Evolutionary conservation across 352 stramenopile species (phyloP).

Genomic region (Thalassiosira exigua): DNA sequence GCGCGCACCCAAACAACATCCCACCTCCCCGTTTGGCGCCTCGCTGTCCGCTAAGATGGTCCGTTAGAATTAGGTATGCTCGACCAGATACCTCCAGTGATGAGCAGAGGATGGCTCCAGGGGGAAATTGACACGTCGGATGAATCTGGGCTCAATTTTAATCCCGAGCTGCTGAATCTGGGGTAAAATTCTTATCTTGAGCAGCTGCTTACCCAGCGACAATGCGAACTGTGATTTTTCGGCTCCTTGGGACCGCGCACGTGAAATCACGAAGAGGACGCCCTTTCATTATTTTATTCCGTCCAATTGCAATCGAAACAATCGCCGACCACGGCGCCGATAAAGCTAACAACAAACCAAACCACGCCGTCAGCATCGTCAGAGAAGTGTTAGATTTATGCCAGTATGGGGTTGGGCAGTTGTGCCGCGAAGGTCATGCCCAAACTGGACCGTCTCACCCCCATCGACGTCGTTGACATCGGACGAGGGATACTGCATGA

Average conservation of each 20-base stretch:
- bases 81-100: too few relatives aligned
- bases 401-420: neutral
- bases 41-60: too few relatives aligned
- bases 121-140: too few relatives aligned
- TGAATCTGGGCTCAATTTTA: too few relatives aligned
- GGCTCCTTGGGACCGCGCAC: slow-evolving; percentile 4
- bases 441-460: neutral
- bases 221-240: slow-evolving; percentile 11
- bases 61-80: too few relatives aligned
- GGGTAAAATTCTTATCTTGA: too few relatives aligned
- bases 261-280: slow-evolving; percentile 1
- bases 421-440: neutral
- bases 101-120: too few relatives aligned
- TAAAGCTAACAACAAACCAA: slow-evolving; percentile 11
- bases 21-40: too few relatives aligned
- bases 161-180: too few relatives aligned
- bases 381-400: slow-evolving; percentile 10
- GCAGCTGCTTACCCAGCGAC: neutral
- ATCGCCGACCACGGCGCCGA: slow-evolving; percentile 1
- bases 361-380: neutral
- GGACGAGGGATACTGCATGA: neutral
- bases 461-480: neutral
- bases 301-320: slow-evolving; percentile 6
- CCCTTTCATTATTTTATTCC: neutral
- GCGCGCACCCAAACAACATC: too few relatives aligned